These are phyloP conservation scores for Pythium monospermum DNA, from an alignment of 352 stramenopile genomes.

Conservation along the genomic window DNA sequence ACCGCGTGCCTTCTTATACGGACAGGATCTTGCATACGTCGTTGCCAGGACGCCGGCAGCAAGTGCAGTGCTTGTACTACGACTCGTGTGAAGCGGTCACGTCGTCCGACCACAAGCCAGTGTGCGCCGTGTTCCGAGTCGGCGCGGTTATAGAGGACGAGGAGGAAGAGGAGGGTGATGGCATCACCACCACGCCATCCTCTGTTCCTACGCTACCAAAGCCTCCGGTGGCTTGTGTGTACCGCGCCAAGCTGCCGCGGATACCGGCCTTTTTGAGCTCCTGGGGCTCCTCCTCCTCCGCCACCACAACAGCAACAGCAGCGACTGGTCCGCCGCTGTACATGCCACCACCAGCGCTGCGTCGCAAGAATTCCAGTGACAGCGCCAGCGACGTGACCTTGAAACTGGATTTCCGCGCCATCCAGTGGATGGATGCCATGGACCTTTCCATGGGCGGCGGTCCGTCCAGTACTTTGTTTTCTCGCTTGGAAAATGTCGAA, in stretches of 20 bases:
- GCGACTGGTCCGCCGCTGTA: too few species aligned
- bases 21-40: slow-evolving; percentile 85
- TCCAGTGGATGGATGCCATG: slow-evolving; percentile 63
- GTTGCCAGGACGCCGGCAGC: slow-evolving; percentile 46
- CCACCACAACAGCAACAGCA: too few species aligned
- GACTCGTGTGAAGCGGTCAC: slow-evolving; percentile 69
- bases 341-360: slow-evolving; percentile 17
- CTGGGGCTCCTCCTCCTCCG: too few species aligned
- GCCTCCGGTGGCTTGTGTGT: background rate
- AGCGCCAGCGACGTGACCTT: slow-evolving; percentile 49
- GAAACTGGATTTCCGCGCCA: slow-evolving; percentile 63
- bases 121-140: slow-evolving; percentile 61
- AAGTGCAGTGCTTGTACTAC: slow-evolving; percentile 65
- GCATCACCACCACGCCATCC: too few species aligned
- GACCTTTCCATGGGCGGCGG: too few species aligned
- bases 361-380: slow-evolving; percentile 63
- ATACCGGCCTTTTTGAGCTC: slow-evolving; percentile 11
- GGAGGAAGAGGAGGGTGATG: background rate
- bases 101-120: slow-evolving; percentile 82
- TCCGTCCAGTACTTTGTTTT: slow-evolving; percentile 41
- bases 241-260: slow-evolving; percentile 11
- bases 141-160: slow-evolving; percentile 9
- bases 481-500: slow-evolving; percentile 59
- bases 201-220: too few species aligned
- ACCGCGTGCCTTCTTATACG: slow-evolving; percentile 86